These are phyloP conservation scores for Acacia confusa DNA, from an alignment of 306 rosid species.

Conservation along the genomic window DNA sequence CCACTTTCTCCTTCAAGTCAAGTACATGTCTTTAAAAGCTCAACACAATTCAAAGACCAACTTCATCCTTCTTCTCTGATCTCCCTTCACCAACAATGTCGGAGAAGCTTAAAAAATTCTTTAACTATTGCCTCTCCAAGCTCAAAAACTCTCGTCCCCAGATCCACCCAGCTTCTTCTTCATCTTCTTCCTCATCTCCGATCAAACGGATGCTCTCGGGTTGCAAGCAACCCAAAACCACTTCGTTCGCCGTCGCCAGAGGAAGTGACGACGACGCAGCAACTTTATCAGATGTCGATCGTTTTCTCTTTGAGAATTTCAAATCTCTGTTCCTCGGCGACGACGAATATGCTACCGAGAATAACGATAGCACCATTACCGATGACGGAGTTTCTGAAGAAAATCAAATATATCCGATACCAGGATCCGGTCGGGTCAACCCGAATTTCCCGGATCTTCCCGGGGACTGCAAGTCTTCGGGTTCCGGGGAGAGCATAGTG, in stretches of 20 bases:
- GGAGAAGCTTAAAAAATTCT: conserved; percentile 54
- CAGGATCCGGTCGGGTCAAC: conserved; percentile 27
- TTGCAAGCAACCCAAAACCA: conserved; percentile 69
- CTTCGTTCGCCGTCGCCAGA: conserved; percentile 53
- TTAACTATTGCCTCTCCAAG: conserved; percentile 57
- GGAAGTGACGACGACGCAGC: conserved; percentile 48
- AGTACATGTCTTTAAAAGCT: neutral
- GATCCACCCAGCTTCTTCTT: conserved; percentile 44
- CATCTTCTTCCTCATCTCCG: conserved; percentile 16
- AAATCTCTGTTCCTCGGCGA: conserved; percentile 55
- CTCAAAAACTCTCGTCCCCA: conserved; percentile 50
- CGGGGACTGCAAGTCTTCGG: conserved; percentile 19
- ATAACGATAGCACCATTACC: neutral
- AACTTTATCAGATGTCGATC: conserved; percentile 71
- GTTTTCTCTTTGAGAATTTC: conserved; percentile 78
- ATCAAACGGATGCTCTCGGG: conserved; percentile 54
- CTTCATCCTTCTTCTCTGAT: neutral
- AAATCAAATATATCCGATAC: neutral
- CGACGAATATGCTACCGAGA: conserved; percentile 21
- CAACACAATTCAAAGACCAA: neutral
- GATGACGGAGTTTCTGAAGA: conserved; percentile 11
- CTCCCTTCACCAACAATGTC: conserved; percentile 42
- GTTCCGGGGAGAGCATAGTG: conserved; percentile 46
- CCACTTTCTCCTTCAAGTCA: neutral
- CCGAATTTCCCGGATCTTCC: conserved; percentile 37